Conservation (phyloP, 352 stramenopile species). For the Blastocystis sp. region DNA sequence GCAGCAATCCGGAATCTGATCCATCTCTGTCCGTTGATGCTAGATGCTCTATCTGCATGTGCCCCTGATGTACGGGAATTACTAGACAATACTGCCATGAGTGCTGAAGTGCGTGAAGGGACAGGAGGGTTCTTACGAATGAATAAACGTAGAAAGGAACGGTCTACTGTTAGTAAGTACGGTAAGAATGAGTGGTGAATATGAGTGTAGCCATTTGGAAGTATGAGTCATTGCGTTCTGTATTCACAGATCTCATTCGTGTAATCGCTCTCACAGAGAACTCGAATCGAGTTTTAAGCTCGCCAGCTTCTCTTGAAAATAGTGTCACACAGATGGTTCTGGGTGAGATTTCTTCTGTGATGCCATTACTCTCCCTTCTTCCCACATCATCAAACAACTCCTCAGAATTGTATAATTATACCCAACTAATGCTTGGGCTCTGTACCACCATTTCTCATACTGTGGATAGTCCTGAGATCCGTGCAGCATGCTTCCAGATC, state of each 20-base stretch:
- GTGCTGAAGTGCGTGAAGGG: not conserved
- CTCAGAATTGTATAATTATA: not conserved
- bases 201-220: constrained; percentile 27
- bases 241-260: not conserved
- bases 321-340: constrained; percentile 1
- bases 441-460: not conserved
- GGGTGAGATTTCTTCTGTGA: not conserved
- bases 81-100: not conserved
- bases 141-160: not conserved
- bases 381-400: not conserved
- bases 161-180: not conserved
- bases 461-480: not conserved
- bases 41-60: not conserved
- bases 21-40: constrained; percentile 1
- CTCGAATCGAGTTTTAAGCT: not conserved
- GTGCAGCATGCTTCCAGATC: constrained; percentile 1
- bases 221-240: not conserved
- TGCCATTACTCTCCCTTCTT: not conserved
- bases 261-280: not conserved
- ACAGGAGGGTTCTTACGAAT: not conserved
- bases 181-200: not conserved
- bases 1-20: not conserved
- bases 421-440: not conserved
- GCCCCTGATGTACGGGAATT: not conserved
- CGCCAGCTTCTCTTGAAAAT: not conserved